These are phyloP conservation scores for Apiospora pterosperma DNA, from an alignment of 2,329 filamentous ascomycete species.

Conservation along the genomic window DNA sequence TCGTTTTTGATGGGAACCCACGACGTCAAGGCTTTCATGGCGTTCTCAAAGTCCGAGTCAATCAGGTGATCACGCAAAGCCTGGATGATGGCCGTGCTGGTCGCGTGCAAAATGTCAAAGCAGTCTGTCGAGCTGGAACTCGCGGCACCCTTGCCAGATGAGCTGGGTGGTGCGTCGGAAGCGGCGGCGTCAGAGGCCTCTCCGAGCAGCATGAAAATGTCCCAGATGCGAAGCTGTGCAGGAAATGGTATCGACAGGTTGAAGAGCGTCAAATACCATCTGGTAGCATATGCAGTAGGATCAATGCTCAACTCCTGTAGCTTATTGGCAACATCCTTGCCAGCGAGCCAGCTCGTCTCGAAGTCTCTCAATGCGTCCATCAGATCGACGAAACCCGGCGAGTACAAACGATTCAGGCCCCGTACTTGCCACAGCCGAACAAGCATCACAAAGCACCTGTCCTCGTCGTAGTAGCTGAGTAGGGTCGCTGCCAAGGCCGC, in stretches of 20 bases:
- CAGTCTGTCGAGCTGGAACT: constrained; percentile 49
- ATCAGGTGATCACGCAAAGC: constrained; percentile 84
- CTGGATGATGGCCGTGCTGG: constrained; percentile 85
- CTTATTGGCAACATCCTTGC: constrained; percentile 74
- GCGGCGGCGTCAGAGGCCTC: constrained; percentile 44
- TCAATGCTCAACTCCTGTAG: constrained; percentile 76
- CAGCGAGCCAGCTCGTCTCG: constrained; percentile 75
- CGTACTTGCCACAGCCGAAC: constrained; percentile 91
- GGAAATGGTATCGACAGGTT: constrained; percentile 95
- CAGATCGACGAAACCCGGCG: constrained; percentile 77
- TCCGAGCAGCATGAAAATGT: constrained; percentile 93
- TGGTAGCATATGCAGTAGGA: constrained; percentile 88
- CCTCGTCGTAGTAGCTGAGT: constrained; percentile 95
- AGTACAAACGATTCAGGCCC: constrained; percentile 81
- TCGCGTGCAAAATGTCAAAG: constrained; percentile 85
- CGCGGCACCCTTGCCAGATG: constrained; percentile 24
- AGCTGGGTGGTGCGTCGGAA: constrained; percentile 7
- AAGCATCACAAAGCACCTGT: constrained; percentile 91
- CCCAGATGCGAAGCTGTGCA: constrained; percentile 93
- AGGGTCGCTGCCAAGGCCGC: constrained; percentile 88
- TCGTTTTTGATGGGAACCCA: constrained; percentile 95
- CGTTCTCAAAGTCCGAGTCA: constrained; percentile 93
- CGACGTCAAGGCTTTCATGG: constrained; percentile 93
- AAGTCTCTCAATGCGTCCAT: constrained; percentile 86
- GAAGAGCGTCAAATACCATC: constrained; percentile 97